Evolutionary conservation across 257 asterid species (phyloP).

Genomic region (Datura wrightii): DNA sequence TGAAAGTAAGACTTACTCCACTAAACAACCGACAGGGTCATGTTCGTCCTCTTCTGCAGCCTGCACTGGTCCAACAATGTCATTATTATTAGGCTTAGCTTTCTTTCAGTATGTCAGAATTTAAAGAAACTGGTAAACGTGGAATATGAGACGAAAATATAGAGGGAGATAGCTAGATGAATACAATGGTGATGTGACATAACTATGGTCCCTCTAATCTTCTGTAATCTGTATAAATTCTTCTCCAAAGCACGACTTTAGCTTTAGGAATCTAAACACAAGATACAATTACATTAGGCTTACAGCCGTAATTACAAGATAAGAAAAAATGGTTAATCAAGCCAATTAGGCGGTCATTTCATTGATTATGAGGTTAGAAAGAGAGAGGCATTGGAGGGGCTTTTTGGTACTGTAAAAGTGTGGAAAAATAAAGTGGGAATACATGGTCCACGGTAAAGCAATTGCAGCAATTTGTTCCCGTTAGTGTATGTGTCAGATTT

Average conservation of each 20-base stretch:
- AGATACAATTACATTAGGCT: not conserved
- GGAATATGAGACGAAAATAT: not conserved
- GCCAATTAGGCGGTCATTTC: not conserved
- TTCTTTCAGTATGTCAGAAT: not conserved
- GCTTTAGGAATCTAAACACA: not conserved
- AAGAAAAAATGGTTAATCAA: not conserved
- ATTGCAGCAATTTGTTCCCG: conserved; percentile 38
- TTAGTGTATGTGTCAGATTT: conserved; percentile 42
- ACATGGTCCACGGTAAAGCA: conserved; percentile 46
- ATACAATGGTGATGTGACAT: not conserved
- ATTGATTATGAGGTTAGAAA: not conserved
- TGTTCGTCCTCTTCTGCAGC: conserved; percentile 54
- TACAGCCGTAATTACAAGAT: not conserved
- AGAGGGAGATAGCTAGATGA: not conserved
- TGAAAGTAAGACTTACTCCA: conserved; percentile 43
- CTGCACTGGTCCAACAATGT: conserved; percentile 57
- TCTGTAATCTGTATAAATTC: not conserved
- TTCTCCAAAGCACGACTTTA: not conserved
- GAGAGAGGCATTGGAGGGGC: not conserved
- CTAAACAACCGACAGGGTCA: conserved; percentile 70
- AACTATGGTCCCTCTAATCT: not conserved
- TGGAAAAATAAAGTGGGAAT: conserved; percentile 40
- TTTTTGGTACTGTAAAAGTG: conserved; percentile 28
- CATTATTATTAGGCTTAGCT: conserved; percentile 45
- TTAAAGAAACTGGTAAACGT: conserved; percentile 25